A percentile compares a stretch with the other conserved stretches of the same genome.
Conservation (phyloP, 2,329 filamentous ascomycete genomes). For the Pseudopithomyces chartarum region DNA sequence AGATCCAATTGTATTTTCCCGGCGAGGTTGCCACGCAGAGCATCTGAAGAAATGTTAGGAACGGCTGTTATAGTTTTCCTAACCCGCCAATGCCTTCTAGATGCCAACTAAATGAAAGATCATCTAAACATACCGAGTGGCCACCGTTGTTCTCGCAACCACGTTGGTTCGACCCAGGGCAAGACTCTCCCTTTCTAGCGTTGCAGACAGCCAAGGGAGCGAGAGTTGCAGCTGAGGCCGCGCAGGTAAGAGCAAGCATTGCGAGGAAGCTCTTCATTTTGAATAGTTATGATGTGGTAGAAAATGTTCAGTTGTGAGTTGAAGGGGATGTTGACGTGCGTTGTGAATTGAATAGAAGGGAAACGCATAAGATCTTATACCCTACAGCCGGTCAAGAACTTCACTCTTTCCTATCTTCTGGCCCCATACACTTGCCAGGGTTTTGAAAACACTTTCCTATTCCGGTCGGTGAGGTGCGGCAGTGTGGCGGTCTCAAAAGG, state of each 20-base stretch:
- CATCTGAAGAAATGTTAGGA: constrained; percentile 1
- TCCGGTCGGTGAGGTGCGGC: too few species aligned
- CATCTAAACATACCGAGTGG: constrained; percentile 1
- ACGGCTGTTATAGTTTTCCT: too few species aligned
- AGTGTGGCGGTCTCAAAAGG: too few species aligned
- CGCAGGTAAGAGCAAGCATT: constrained; percentile 3
- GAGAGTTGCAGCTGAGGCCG: constrained; percentile 1
- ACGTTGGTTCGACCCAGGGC: background rate
- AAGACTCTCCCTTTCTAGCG: constrained; percentile 9
- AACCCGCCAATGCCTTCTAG: background rate
- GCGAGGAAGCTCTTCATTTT: constrained; percentile 8
- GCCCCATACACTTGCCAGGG: background rate
- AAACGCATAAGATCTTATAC: background rate
- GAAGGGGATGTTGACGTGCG: background rate
- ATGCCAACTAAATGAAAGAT: background rate
- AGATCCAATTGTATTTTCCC: constrained; percentile 10
- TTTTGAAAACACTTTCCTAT: background rate
- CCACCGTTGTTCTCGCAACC: constrained; percentile 12
- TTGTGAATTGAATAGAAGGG: background rate
- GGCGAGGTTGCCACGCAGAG: constrained; percentile 3
- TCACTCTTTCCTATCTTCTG: background rate
- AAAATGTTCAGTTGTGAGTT: too few species aligned
- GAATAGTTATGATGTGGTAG: background rate
- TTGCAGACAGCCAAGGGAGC: constrained; percentile 7
- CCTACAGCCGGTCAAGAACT: background rate